These are phyloP conservation scores for Extremus antarcticus DNA, from an alignment of 495 filamentous ascomycete genomes.

Conservation along the genomic window DNA sequence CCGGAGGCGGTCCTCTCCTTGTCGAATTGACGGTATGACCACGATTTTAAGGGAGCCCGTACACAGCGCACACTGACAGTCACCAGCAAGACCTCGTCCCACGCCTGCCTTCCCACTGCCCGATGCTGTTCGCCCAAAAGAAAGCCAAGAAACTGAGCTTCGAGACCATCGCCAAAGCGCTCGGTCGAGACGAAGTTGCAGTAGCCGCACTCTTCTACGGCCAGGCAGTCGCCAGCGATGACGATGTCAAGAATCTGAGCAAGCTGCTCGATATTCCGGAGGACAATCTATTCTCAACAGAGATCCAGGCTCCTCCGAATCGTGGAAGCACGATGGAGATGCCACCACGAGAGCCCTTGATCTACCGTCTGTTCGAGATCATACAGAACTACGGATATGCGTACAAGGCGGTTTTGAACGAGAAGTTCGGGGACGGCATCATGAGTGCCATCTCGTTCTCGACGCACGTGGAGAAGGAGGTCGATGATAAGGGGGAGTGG, in stretches of 20 bases:
- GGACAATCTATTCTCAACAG: conserved; percentile 40
- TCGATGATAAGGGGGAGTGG: conserved; percentile 76
- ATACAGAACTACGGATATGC: conserved; percentile 97
- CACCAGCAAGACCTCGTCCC: conserved; percentile 22
- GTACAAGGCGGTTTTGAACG: conserved; percentile 92
- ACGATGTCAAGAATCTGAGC: conserved; percentile 67
- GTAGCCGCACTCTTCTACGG: conserved; percentile 93
- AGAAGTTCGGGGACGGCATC: conserved; percentile 98
- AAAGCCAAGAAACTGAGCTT: conserved; percentile 65
- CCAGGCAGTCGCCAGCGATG: conserved; percentile 66
- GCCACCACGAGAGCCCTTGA: conserved; percentile 87
- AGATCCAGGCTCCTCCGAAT: conserved; percentile 67
- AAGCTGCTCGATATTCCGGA: conserved; percentile 52
- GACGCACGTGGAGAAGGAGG: conserved; percentile 93
- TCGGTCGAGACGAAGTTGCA: conserved; percentile 82
- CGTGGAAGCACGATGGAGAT: conserved; percentile 73
- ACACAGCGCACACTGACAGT: not conserved
- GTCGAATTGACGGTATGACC: conserved; percentile 8
- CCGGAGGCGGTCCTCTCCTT: conserved; percentile 7
- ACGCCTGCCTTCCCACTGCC: conserved; percentile 55
- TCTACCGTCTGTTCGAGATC: conserved; percentile 92
- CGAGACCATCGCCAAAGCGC: conserved; percentile 60
- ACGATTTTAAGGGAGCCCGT: not conserved
- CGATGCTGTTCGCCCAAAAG: conserved; percentile 78
- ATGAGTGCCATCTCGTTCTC: conserved; percentile 95